Evolutionary conservation across 2,329 filamentous ascomycete genomes (phyloP).

Genomic region (Plenodomus biglobosus): DNA sequence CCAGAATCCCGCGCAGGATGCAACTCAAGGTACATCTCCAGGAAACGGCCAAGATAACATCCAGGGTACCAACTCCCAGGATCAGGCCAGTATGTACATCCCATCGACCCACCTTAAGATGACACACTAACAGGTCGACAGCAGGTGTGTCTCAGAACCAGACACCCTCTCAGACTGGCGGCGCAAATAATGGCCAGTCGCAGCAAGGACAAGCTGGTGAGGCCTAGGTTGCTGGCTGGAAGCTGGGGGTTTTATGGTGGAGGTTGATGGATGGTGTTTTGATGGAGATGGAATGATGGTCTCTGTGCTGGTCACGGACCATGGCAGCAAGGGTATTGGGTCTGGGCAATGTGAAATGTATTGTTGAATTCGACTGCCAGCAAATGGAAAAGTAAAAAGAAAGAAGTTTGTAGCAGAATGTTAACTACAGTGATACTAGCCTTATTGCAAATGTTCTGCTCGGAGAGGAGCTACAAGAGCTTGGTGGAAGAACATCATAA

Average conservation of each 20-base stretch:
- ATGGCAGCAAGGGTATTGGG: neutral
- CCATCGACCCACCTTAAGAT: neutral
- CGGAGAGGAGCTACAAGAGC: neutral
- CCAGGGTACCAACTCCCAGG: neutral
- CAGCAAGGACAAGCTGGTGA: constrained; percentile 1
- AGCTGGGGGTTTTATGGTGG: too few relatives aligned
- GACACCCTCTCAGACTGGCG: neutral
- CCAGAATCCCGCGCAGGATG: neutral
- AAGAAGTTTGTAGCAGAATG: neutral
- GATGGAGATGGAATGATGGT: neutral
- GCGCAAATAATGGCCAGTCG: constrained; percentile 1
- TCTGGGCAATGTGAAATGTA: neutral
- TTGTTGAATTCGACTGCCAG: neutral
- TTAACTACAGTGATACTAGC: neutral
- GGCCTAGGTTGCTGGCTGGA: neutral
- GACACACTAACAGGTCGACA: neutral
- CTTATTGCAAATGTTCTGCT: neutral
- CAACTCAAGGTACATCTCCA: constrained; percentile 1
- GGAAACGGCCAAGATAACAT: neutral
- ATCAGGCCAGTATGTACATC: neutral
- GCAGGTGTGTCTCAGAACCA: neutral
- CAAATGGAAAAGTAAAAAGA: too few relatives aligned
- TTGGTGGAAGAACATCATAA: neutral
- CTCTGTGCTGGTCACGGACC: constrained; percentile 10
- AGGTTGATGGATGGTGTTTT: too few relatives aligned